phyloP scores from a whole-genome alignment of 306 rosid species.

The Castanopsis chinensis region DNA sequence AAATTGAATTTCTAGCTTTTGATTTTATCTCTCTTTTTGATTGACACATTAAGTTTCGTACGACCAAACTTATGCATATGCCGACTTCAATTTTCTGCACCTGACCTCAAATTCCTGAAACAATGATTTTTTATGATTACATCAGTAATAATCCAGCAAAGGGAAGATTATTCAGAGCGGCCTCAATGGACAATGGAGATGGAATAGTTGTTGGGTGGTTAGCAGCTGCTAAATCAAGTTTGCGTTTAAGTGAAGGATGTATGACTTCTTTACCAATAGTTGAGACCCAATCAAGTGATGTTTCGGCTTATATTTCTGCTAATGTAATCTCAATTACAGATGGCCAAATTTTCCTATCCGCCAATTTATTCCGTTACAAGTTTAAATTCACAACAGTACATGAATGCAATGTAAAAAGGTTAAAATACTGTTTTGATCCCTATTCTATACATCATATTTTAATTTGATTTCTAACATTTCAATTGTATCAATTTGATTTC shows the following conservation, averaged over 20 bases:
- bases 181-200: neutral
- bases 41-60: too few species aligned
- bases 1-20: too few species aligned
- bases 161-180: neutral
- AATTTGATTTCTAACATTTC: fast-evolving
- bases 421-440: too few species aligned
- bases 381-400: too few species aligned
- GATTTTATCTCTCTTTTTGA: too few species aligned
- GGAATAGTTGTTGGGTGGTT: slow-evolving; percentile 3
- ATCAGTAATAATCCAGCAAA: neutral
- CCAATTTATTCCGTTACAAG: too few species aligned
- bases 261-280: neutral
- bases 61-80: too few species aligned
- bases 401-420: too few species aligned
- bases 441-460: too few species aligned
- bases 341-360: neutral
- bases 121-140: too few species aligned
- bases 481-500: fast-evolving
- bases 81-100: neutral
- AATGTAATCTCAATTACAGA: neutral
- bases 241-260: neutral
- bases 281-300: neutral
- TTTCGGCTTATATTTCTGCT: slow-evolving; percentile 7
- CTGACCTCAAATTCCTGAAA: too few species aligned
- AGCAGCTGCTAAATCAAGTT: neutral